Percentiles rank a stretch among this genome's conserved stretches.
Evolutionary conservation across 495 filamentous ascomycete genomes (phyloP).

Genomic region (Xylaria castorea): DNA sequence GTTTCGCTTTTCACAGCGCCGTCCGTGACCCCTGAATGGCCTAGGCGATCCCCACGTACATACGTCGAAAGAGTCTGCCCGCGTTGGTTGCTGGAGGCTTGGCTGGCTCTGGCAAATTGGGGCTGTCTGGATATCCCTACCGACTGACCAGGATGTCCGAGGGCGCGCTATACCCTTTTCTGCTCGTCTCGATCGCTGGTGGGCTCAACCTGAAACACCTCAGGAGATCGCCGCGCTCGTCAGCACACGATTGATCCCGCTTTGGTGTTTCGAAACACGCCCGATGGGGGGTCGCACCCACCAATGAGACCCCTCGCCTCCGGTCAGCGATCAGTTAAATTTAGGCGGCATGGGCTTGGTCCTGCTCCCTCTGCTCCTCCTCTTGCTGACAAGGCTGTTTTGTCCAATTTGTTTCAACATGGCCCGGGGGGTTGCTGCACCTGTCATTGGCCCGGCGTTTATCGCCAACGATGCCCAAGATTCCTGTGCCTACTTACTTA

Average conservation of each 20-base stretch:
- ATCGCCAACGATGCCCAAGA: slow-evolving; percentile 8
- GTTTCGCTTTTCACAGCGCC: slow-evolving; percentile 4
- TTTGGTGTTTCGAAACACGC: slow-evolving; percentile 46
- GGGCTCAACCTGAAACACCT: slow-evolving; percentile 45
- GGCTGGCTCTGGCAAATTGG: background rate
- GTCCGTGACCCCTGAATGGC: slow-evolving; percentile 21
- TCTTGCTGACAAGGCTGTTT: slow-evolving; percentile 26
- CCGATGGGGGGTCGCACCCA: slow-evolving; percentile 41
- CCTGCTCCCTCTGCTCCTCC: slow-evolving; percentile 9
- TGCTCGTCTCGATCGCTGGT: slow-evolving; percentile 34
- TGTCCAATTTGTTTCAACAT: slow-evolving; percentile 18
- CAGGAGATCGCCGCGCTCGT: slow-evolving; percentile 39
- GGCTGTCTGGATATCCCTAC: slow-evolving; percentile 19
- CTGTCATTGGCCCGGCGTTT: slow-evolving; percentile 22
- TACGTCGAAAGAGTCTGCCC: slow-evolving; percentile 18
- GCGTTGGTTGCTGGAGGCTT: too few species aligned
- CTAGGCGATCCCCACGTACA: slow-evolving; percentile 14
- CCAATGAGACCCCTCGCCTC: slow-evolving; percentile 34
- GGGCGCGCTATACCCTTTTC: slow-evolving; percentile 32
- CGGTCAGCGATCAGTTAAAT: slow-evolving; percentile 28
- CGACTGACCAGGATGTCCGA: background rate
- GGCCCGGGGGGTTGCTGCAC: slow-evolving; percentile 11
- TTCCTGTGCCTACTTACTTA: background rate
- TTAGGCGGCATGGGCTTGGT: slow-evolving; percentile 14
- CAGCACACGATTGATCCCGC: slow-evolving; percentile 30